Percentiles rank a stretch among this genome's conserved stretches.
Conservation (phyloP, 345 rosid species). For the Aquilaria yunnanensis region DNA sequence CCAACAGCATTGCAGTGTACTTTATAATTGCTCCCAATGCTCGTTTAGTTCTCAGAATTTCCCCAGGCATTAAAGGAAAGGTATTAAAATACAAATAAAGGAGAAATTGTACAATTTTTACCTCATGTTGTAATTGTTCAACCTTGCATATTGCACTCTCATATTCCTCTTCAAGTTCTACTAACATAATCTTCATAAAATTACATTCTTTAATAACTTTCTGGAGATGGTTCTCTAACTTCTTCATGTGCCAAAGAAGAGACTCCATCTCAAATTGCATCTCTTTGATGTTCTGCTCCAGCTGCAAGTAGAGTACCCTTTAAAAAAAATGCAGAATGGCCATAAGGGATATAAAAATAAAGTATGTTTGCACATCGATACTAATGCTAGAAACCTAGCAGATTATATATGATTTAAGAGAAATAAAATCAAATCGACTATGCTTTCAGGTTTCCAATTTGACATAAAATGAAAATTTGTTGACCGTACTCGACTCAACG, state of each 20-base stretch:
- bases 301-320: constrained; percentile 35
- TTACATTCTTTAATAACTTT: constrained; percentile 41
- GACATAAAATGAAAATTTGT: too few species aligned
- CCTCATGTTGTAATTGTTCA: constrained; percentile 57
- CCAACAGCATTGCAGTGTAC: too few species aligned
- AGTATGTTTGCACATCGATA: too few species aligned
- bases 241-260: constrained; percentile 48
- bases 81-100: background rate
- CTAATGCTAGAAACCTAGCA: too few species aligned
- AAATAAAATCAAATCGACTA: too few species aligned
- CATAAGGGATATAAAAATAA: too few species aligned
- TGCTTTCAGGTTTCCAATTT: too few species aligned
- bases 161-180: constrained; percentile 65
- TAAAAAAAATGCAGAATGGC: too few species aligned
- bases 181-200: constrained; percentile 45
- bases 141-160: constrained; percentile 47
- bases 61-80: background rate
- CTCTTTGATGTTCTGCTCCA: constrained; percentile 46
- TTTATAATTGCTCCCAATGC: too few species aligned
- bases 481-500: too few species aligned
- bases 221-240: constrained; percentile 45
- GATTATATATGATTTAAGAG: too few species aligned
- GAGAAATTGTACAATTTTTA: constrained; percentile 19
- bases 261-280: constrained; percentile 49
- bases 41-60: too few species aligned